These are phyloP conservation scores for Aegilops tauschii DNA, from an alignment of 176 grass and related monocot species.

Conservation along the genomic window DNA sequence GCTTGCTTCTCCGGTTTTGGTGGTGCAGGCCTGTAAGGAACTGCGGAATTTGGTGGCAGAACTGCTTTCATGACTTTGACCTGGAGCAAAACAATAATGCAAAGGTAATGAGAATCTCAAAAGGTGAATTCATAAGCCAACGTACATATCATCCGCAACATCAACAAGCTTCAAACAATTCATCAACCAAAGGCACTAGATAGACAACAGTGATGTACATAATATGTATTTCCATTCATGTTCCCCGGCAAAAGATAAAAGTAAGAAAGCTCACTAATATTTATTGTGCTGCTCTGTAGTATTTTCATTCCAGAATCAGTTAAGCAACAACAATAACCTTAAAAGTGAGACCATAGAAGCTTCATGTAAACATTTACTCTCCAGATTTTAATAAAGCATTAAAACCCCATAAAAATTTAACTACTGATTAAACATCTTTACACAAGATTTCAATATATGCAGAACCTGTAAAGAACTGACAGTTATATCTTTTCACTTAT, in stretches of 20 bases:
- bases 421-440: background rate
- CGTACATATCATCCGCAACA: background rate
- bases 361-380: constrained; percentile 4
- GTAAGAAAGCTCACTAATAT: background rate
- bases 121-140: background rate
- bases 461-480: background rate
- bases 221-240: background rate
- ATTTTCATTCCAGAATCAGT: background rate
- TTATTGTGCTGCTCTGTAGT: background rate
- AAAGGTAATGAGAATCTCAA: constrained; percentile 19
- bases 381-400: background rate
- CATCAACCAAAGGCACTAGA: background rate
- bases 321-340: background rate
- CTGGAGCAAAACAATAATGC: constrained; percentile 50
- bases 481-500: background rate
- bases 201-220: background rate
- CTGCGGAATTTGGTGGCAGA: constrained; percentile 36
- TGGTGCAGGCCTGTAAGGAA: constrained; percentile 46
- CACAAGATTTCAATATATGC: background rate
- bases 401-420: background rate
- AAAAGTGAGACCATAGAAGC: background rate
- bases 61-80: constrained; percentile 84
- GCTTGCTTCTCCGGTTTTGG: constrained; percentile 58
- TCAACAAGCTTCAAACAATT: constrained; percentile 18
- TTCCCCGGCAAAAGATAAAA: background rate